These are phyloP conservation scores for Solanum appendiculatum DNA, from an alignment of 257 asterid genomes.

Conservation along the genomic window DNA sequence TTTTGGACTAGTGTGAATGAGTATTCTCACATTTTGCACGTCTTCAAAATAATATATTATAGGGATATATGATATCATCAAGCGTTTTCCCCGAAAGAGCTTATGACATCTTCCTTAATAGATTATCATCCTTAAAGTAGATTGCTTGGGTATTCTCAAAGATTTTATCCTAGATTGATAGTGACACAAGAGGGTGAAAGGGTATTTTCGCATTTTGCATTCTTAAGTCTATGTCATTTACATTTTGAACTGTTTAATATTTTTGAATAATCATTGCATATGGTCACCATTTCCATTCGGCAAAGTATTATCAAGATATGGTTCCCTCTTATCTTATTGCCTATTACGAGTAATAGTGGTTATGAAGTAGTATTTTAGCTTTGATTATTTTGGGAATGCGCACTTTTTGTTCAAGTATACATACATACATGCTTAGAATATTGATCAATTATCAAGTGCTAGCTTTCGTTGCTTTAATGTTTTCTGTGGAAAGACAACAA, in stretches of 20 bases:
- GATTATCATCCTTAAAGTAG: constrained; percentile 3
- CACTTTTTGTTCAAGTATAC: neutral
- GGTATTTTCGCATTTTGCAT: neutral
- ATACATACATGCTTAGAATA: neutral
- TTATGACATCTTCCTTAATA: constrained; percentile 21
- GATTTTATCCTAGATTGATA: constrained; percentile 17
- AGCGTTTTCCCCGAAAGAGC: constrained; percentile 29
- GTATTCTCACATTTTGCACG: no score
- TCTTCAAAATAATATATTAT: constrained; percentile 2
- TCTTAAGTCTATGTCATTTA: neutral
- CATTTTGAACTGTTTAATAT: neutral
- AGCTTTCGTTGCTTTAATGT: neutral
- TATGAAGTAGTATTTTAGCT: neutral
- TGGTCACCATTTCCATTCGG: neutral
- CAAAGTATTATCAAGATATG: neutral
- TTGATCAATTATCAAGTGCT: neutral
- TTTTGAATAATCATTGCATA: neutral
- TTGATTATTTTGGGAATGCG: neutral
- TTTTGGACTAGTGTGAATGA: no score
- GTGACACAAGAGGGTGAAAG: neutral
- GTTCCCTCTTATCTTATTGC: neutral
- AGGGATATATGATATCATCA: constrained; percentile 29
- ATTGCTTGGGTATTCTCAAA: constrained; percentile 28
- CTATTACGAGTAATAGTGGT: neutral
- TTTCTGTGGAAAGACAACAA: neutral